These are phyloP conservation scores for Ceratocystiopsis brevicomis DNA, from an alignment of 2,329 filamentous ascomycete genomes.

Conservation along the genomic window DNA sequence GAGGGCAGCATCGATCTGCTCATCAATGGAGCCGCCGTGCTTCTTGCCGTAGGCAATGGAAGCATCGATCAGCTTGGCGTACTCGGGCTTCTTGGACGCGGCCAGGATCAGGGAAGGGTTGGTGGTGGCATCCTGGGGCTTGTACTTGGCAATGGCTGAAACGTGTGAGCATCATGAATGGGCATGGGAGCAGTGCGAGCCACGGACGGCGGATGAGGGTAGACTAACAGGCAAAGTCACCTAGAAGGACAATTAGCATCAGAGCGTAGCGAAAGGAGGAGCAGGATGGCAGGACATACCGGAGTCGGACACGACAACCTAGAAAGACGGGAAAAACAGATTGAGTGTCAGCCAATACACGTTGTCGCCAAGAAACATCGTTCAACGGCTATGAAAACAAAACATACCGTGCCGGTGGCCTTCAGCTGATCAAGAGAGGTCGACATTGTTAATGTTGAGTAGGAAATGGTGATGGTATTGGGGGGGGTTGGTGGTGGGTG, in stretches of 20 bases:
- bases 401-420: slow-evolving; percentile 65
- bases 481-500: not conserved
- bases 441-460: slow-evolving; percentile 39
- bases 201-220: not conserved
- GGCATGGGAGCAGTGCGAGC: not conserved
- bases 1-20: slow-evolving; percentile 75
- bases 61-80: slow-evolving; percentile 74
- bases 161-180: not conserved
- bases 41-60: slow-evolving; percentile 76
- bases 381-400: slow-evolving; percentile 4
- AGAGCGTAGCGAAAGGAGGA: not conserved
- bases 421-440: slow-evolving; percentile 93
- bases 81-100: slow-evolving; percentile 94
- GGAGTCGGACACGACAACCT: slow-evolving; percentile 95
- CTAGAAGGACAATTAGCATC: slow-evolving; percentile 22
- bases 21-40: slow-evolving; percentile 47
- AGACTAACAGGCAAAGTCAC: slow-evolving; percentile 60
- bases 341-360: no score
- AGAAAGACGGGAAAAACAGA: slow-evolving; percentile 3
- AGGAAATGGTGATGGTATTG: slow-evolving; percentile 3
- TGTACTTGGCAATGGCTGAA: slow-evolving; percentile 93
- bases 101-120: slow-evolving; percentile 98
- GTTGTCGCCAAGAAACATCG: no score
- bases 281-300: slow-evolving; percentile 35
- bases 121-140: slow-evolving; percentile 99